Conservation (phyloP, 1,284 basidiomycete genomes). For the Boletus sp. region DNA sequence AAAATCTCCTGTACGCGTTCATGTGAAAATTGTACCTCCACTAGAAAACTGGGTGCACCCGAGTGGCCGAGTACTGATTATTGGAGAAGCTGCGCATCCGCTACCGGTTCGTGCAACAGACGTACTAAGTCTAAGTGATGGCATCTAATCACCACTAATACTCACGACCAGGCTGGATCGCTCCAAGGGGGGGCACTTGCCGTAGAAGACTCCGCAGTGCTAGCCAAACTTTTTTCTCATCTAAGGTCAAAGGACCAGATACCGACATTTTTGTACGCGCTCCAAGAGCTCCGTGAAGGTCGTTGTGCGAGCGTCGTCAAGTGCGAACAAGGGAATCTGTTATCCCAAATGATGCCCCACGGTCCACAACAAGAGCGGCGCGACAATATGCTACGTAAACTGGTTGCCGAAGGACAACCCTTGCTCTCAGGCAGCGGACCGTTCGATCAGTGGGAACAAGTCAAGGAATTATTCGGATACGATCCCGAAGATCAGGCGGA, state of each 20-base stretch:
- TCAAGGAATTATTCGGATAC: conserved; percentile 41
- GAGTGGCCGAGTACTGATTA: conserved; percentile 39
- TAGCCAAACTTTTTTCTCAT: conserved; percentile 56
- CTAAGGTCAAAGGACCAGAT: conserved; percentile 50
- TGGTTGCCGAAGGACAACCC: conserved; percentile 36
- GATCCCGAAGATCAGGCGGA: conserved; percentile 45
- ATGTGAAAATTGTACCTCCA: conserved; percentile 35
- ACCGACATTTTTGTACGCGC: conserved; percentile 44
- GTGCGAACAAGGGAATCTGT: conserved; percentile 38
- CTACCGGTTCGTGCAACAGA: conserved; percentile 40
- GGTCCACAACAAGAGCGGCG: conserved; percentile 39
- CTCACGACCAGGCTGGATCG: conserved; percentile 42
- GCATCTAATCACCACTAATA: background rate
- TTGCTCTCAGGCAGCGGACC: conserved; percentile 30
- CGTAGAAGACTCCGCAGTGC: conserved; percentile 54
- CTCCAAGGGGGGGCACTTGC: conserved; percentile 48
- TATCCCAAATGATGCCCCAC: conserved; percentile 40
- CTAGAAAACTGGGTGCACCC: conserved; percentile 56
- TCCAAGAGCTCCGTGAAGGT: conserved; percentile 47
- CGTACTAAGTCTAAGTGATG: background rate
- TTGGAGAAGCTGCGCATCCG: conserved; percentile 53
- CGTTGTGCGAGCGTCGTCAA: conserved; percentile 37
- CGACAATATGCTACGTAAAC: conserved; percentile 40
- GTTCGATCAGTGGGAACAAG: conserved; percentile 38
- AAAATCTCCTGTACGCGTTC: conserved; percentile 33